Percentiles rank a stretch among this genome's conserved stretches.
Evolutionary conservation across 2,329 filamentous ascomycete species (phyloP).

Genomic region (Hirsutella minnesotensis): DNA sequence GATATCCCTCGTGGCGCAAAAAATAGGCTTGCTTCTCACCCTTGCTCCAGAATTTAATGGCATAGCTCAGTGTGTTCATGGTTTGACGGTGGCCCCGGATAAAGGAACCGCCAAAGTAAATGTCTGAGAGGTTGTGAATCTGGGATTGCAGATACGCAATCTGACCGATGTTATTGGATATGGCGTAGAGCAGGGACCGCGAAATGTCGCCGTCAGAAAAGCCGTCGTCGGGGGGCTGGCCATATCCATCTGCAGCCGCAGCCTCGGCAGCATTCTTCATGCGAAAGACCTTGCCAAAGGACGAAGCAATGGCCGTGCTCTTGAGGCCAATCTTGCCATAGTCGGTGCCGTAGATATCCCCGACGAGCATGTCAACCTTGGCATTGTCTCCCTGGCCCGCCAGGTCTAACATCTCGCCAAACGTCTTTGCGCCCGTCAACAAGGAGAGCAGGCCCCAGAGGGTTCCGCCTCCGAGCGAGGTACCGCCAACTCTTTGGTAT

Average conservation of each 20-base stretch:
- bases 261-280: slow-evolving; percentile 81
- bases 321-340: slow-evolving; percentile 96
- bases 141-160: slow-evolving; percentile 96
- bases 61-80: slow-evolving; percentile 94
- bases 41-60: slow-evolving; percentile 95
- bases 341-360: slow-evolving; percentile 93
- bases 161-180: slow-evolving; percentile 96
- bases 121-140: slow-evolving; percentile 80
- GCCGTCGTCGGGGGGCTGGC: slow-evolving; percentile 30
- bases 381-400: slow-evolving; percentile 86
- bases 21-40: slow-evolving; percentile 94
- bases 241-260: slow-evolving; percentile 63
- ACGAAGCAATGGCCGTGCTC: slow-evolving; percentile 88
- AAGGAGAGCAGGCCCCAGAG: slow-evolving; percentile 91
- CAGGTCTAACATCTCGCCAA: slow-evolving; percentile 93
- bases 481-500: slow-evolving; percentile 86
- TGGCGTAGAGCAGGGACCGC: slow-evolving; percentile 81
- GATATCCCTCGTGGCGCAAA: slow-evolving; percentile 85
- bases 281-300: slow-evolving; percentile 92
- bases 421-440: slow-evolving; percentile 85
- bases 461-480: slow-evolving; percentile 90
- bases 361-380: slow-evolving; percentile 90
- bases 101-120: slow-evolving; percentile 96
- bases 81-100: slow-evolving; percentile 94
- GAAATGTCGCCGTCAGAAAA: slow-evolving; percentile 82